Conservation (phyloP, 805 yeast species). For the Yarrowia sp. region DNA sequence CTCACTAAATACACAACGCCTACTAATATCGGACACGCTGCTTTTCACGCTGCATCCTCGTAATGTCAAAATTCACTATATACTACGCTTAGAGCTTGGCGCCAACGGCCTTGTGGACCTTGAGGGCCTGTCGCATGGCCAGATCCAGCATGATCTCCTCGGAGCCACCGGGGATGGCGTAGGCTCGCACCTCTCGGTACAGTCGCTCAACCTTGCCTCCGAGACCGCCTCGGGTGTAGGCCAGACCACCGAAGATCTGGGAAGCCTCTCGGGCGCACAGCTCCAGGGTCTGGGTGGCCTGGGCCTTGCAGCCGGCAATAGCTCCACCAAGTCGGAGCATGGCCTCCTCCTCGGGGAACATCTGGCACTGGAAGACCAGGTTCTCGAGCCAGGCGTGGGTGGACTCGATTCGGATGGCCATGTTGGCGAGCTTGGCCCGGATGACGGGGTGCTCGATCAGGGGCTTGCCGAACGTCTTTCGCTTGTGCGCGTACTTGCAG, state of each 20-base stretch:
- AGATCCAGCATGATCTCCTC: slow-evolving; percentile 47
- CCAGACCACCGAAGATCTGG: slow-evolving; percentile 45
- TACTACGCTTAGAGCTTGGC: slow-evolving; percentile 40
- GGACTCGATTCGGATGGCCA: slow-evolving; percentile 45
- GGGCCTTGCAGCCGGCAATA: slow-evolving; percentile 45
- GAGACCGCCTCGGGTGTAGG: slow-evolving; percentile 46
- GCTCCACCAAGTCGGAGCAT: slow-evolving; percentile 44
- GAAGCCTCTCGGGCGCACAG: slow-evolving; percentile 46
- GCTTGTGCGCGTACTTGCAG: slow-evolving; percentile 42
- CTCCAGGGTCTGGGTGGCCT: slow-evolving; percentile 44
- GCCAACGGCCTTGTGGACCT: slow-evolving; percentile 43
- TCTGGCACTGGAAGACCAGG: slow-evolving; percentile 39
- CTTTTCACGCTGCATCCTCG: too few species aligned
- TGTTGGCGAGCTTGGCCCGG: slow-evolving; percentile 44
- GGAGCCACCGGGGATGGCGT: slow-evolving; percentile 47
- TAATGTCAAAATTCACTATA: slow-evolving; percentile 12
- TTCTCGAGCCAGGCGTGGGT: slow-evolving; percentile 43
- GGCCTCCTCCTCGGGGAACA: slow-evolving; percentile 40
- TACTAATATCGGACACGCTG: too few species aligned
- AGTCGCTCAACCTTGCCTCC: slow-evolving; percentile 46
- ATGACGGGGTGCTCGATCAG: slow-evolving; percentile 45
- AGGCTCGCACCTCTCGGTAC: slow-evolving; percentile 47
- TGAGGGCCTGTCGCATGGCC: slow-evolving; percentile 42
- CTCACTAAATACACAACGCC: too few species aligned
- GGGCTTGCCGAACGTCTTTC: slow-evolving; percentile 45